phyloP scores from a whole-genome alignment of 192 early-diverging fungal species.

The Oehlia diaphana region DNA sequence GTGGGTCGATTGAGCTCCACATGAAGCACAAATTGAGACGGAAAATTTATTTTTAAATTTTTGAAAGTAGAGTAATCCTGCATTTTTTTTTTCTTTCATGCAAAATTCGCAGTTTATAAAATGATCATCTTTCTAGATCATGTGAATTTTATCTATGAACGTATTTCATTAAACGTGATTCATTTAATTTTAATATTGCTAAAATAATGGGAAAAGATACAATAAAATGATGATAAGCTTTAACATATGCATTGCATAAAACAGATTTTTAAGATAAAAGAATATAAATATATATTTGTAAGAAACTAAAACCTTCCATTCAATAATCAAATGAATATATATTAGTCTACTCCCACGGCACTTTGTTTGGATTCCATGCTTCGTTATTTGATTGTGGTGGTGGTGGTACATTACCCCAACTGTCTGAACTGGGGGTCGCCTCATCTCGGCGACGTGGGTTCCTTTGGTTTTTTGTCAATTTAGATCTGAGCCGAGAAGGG shows the following conservation, averaged over 20 bases:
- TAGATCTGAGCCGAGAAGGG: background rate
- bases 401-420: background rate
- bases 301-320: too few species aligned
- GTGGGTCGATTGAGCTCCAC: slow-evolving; percentile 83
- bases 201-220: too few species aligned
- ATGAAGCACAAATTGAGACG: slow-evolving; percentile 65
- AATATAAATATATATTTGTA: too few species aligned
- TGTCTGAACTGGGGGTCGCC: background rate
- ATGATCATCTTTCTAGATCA: too few species aligned
- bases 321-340: too few species aligned
- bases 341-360: background rate
- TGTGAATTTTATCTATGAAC: too few species aligned
- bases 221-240: too few species aligned
- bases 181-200: too few species aligned
- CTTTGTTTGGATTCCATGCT: background rate
- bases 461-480: background rate
- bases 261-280: too few species aligned
- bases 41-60: slow-evolving; percentile 58
- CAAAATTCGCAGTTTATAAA: too few species aligned
- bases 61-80: slow-evolving; percentile 53
- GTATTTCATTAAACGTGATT: too few species aligned
- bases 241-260: too few species aligned
- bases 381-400: background rate
- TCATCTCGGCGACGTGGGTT: background rate
- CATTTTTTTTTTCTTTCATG: slow-evolving; percentile 28